These are phyloP conservation scores for Ambispora gerdemannii DNA, from an alignment of 192 early-diverging fungal species.

Conservation along the genomic window DNA sequence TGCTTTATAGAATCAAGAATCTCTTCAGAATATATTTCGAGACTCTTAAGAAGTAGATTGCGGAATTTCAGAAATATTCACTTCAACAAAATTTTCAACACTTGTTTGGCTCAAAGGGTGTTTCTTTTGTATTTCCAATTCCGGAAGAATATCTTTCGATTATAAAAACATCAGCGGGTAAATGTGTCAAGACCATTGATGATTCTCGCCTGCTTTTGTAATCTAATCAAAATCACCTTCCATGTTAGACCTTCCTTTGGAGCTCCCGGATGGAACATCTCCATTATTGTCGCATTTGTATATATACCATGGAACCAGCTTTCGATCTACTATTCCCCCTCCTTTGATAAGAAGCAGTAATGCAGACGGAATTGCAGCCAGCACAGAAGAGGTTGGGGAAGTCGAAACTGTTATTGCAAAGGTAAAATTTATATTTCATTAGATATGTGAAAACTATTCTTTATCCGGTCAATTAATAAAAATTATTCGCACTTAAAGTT, in stretches of 20 bases:
- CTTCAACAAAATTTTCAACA: too few species aligned
- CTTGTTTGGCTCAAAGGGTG: conserved; percentile 45
- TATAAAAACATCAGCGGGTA: conserved; percentile 50
- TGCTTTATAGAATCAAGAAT: neutral
- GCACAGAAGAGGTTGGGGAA: conserved; percentile 42
- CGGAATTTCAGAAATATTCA: too few species aligned
- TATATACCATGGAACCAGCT: conserved; percentile 55
- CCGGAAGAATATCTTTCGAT: conserved; percentile 53
- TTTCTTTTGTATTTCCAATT: conserved; percentile 71
- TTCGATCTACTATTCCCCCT: conserved; percentile 45
- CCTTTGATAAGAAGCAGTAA: conserved; percentile 39
- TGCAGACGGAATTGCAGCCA: conserved; percentile 31
- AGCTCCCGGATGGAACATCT: conserved; percentile 72
- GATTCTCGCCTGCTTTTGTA: neutral
- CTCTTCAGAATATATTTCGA: neutral
- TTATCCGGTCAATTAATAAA: neutral
- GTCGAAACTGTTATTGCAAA: conserved; percentile 48
- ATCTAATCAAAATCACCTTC: too few species aligned
- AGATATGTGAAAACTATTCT: too few species aligned
- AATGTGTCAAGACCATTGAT: neutral
- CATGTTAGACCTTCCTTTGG: conserved; percentile 61
- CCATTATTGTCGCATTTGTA: conserved; percentile 63
- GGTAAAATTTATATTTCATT: conserved; percentile 36
- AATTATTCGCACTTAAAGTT: too few species aligned
- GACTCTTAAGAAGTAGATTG: too few species aligned